Conservation (phyloP, 495 filamentous ascomycete genomes). For the Daldinia decipiens region DNA sequence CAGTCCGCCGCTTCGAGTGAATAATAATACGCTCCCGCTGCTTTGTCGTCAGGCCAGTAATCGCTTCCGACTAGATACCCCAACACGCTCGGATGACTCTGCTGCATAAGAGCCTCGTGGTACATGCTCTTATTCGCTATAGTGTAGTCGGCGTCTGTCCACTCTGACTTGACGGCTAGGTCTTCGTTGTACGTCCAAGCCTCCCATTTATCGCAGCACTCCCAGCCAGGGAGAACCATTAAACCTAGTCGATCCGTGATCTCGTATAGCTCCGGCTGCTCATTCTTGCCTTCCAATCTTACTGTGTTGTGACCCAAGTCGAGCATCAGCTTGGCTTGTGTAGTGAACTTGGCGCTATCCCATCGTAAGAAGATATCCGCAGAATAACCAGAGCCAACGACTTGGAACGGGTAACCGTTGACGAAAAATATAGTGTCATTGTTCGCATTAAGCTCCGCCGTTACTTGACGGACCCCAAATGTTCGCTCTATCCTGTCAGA, state of each 20-base stretch:
- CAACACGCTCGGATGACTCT: constrained; percentile 66
- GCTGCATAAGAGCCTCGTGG: constrained; percentile 69
- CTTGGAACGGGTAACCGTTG: constrained; percentile 67
- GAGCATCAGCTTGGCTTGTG: constrained; percentile 62
- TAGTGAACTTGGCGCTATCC: constrained; percentile 53
- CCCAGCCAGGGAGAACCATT: constrained; percentile 73
- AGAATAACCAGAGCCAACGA: constrained; percentile 68
- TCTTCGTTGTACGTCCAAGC: constrained; percentile 71
- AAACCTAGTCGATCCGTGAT: constrained; percentile 67
- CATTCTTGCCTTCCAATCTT: constrained; percentile 72
- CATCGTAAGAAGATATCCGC: constrained; percentile 72
- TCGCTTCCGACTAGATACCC: constrained; percentile 69
- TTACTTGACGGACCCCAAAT: constrained; percentile 69
- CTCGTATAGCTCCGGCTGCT: constrained; percentile 68
- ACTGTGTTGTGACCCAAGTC: constrained; percentile 71
- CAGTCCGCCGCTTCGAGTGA: constrained; percentile 64
- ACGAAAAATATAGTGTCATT: constrained; percentile 67
- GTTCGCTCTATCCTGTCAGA: constrained; percentile 56
- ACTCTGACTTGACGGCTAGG: constrained; percentile 55
- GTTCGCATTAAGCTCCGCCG: constrained; percentile 59
- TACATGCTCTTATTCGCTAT: constrained; percentile 65
- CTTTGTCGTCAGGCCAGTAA: constrained; percentile 69
- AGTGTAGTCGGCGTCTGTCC: constrained; percentile 63
- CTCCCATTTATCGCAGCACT: constrained; percentile 77
- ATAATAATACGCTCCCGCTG: constrained; percentile 61